These are phyloP conservation scores for Acacia confusa DNA, from an alignment of 306 rosid genomes.

Conservation along the genomic window DNA sequence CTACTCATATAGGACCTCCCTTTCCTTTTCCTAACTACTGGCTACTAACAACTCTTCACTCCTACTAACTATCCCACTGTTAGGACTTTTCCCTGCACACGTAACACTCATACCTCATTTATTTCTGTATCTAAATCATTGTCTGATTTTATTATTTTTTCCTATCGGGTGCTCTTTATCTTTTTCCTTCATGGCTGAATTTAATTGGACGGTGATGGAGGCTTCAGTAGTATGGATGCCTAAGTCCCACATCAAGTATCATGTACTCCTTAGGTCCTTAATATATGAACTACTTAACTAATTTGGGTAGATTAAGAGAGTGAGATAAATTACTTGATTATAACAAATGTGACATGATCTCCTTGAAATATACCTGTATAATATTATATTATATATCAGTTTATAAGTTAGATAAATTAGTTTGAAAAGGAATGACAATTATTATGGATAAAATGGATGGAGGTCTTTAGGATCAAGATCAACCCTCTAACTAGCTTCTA, in stretches of 20 bases:
- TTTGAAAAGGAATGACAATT: no score
- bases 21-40: background rate
- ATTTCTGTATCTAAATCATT: background rate
- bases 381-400: no score
- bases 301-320: no score
- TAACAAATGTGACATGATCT: no score
- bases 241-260: background rate
- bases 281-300: no score
- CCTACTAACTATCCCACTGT: background rate
- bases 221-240: background rate
- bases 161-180: constrained; percentile 2
- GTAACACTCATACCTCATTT: background rate
- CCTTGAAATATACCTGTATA: no score
- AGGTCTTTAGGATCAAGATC: no score
- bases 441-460: no score
- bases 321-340: no score
- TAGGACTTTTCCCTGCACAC: background rate
- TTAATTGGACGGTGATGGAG: background rate
- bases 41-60: background rate
- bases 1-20: background rate
- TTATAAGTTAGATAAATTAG: no score
- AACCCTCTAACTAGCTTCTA: no score
- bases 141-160: background rate
- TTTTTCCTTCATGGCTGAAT: constrained; percentile 9
- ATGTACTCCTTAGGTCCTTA: background rate